Percentiles rank a stretch among this genome's conserved stretches.
Evolutionary conservation across 495 filamentous ascomycete species (phyloP).

Genomic region (Margaritispora aquatica): DNA sequence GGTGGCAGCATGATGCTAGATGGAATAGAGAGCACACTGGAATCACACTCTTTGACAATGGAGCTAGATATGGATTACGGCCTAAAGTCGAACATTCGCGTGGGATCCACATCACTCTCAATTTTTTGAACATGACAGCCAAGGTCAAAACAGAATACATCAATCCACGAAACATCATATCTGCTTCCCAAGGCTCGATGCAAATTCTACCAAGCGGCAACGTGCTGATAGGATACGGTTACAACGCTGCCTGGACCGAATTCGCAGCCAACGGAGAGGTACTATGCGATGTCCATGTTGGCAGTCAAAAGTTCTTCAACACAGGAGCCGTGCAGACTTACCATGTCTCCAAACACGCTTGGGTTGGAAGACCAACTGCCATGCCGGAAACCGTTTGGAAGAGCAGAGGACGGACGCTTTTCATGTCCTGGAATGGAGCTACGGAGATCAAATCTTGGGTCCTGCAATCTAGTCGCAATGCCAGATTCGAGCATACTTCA

Average conservation of each 20-base stretch:
- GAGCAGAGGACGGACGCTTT: neutral
- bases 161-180: slow-evolving; percentile 40
- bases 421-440: slow-evolving; percentile 1
- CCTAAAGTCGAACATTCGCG: slow-evolving; percentile 16
- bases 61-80: neutral
- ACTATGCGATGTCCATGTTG: neutral
- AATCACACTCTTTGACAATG: slow-evolving; percentile 31
- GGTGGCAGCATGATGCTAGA: slow-evolving; percentile 49
- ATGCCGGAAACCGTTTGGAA: neutral
- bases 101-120: slow-evolving; percentile 51
- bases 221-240: slow-evolving; percentile 55
- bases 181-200: slow-evolving; percentile 56
- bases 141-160: slow-evolving; percentile 36
- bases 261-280: slow-evolving; percentile 40
- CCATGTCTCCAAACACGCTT: neutral
- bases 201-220: slow-evolving; percentile 49
- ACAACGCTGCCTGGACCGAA: slow-evolving; percentile 51
- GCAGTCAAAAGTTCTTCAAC: slow-evolving; percentile 29
- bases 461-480: neutral
- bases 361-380: neutral
- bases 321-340: neutral
- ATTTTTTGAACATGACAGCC: slow-evolving; percentile 46
- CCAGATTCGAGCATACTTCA: neutral
- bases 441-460: neutral
- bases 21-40: slow-evolving; percentile 24